Evolutionary conservation across 805 yeast genomes (phyloP).

Genomic region (Citeromyces nyonsensis): DNA sequence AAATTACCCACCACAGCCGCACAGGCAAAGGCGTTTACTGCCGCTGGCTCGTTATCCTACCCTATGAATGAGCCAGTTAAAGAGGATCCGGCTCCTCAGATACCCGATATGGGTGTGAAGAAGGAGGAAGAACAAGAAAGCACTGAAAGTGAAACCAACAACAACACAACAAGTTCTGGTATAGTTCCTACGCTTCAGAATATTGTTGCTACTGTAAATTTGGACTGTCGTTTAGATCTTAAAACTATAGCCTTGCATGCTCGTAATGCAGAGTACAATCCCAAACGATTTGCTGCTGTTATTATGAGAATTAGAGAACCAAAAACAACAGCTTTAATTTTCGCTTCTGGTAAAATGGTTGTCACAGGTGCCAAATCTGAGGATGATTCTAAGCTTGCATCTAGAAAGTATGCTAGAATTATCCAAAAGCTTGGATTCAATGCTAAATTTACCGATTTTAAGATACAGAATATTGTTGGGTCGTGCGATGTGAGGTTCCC

Average conservation of each 20-base stretch:
- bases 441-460: slow-evolving; percentile 95
- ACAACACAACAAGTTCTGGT: slow-evolving; percentile 76
- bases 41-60: slow-evolving; percentile 45
- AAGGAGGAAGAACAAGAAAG: slow-evolving; percentile 7
- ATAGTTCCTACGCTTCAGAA: slow-evolving; percentile 92
- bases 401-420: slow-evolving; percentile 94
- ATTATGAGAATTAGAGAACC: slow-evolving; percentile 99
- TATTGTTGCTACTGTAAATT: slow-evolving; percentile 94
- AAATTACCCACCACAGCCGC: slow-evolving; percentile 69
- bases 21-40: slow-evolving; percentile 58
- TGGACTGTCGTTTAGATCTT: slow-evolving; percentile 90
- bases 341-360: slow-evolving; percentile 98
- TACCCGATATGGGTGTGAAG: slow-evolving; percentile 9
- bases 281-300: slow-evolving; percentile 97
- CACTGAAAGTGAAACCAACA: slow-evolving; percentile 19
- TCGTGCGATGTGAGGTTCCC: slow-evolving; percentile 98
- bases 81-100: slow-evolving; percentile 2
- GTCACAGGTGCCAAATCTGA: slow-evolving; percentile 99
- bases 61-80: slow-evolving; percentile 28
- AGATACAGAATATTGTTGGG: slow-evolving; percentile 95
- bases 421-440: slow-evolving; percentile 95
- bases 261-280: slow-evolving; percentile 97
- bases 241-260: slow-evolving; percentile 97
- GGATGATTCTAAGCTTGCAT: slow-evolving; percentile 95
- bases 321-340: slow-evolving; percentile 91